A percentile compares a stretch with the other conserved stretches of the same genome.
Evolutionary conservation across 768 basidiomycete genomes (phyloP).

Genomic region (Roridomyces roridus): DNA sequence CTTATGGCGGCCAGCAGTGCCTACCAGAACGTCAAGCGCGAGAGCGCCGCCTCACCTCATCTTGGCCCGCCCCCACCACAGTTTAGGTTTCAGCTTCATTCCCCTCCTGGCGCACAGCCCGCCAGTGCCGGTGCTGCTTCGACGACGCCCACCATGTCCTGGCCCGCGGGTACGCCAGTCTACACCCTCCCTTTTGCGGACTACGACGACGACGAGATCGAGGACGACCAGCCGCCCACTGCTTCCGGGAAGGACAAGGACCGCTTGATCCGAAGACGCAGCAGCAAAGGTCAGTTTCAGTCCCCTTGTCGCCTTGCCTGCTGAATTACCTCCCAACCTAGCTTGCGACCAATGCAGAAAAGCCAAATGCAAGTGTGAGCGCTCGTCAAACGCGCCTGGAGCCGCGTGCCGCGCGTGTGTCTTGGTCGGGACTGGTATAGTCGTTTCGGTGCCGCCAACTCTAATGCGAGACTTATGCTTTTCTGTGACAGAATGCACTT

Average conservation of each 20-base stretch:
- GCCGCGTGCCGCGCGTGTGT: slow-evolving; percentile 81
- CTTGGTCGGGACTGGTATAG: slow-evolving; percentile 73
- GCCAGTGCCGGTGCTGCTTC: too few relatives aligned
- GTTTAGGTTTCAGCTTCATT: too few relatives aligned
- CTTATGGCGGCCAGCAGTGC: too few relatives aligned
- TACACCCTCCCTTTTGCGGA: slow-evolving; percentile 27
- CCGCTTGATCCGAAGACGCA: slow-evolving; percentile 69
- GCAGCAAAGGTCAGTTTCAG: slow-evolving; percentile 68
- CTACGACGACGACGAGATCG: slow-evolving; percentile 8
- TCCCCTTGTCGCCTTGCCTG: slow-evolving; percentile 2
- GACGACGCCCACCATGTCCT: too few relatives aligned
- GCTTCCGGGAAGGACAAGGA: slow-evolving; percentile 32
- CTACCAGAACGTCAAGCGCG: too few relatives aligned
- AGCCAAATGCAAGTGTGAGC: slow-evolving; percentile 90
- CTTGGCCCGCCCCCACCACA: too few relatives aligned
- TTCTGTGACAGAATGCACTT: slow-evolving; percentile 65
- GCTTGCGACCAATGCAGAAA: slow-evolving; percentile 92
- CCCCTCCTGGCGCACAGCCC: too few relatives aligned
- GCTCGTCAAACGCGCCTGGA: slow-evolving; percentile 46
- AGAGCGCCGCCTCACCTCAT: too few relatives aligned
- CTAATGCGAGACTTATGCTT: slow-evolving; percentile 13
- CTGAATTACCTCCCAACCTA: slow-evolving; percentile 33
- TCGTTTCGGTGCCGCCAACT: slow-evolving; percentile 19
- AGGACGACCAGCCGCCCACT: background rate
- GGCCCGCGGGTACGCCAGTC: too few relatives aligned